Base-by-base conservation (phyloP, 2,329 filamentous ascomycete species). In the Paraphoma sp. region DNA sequence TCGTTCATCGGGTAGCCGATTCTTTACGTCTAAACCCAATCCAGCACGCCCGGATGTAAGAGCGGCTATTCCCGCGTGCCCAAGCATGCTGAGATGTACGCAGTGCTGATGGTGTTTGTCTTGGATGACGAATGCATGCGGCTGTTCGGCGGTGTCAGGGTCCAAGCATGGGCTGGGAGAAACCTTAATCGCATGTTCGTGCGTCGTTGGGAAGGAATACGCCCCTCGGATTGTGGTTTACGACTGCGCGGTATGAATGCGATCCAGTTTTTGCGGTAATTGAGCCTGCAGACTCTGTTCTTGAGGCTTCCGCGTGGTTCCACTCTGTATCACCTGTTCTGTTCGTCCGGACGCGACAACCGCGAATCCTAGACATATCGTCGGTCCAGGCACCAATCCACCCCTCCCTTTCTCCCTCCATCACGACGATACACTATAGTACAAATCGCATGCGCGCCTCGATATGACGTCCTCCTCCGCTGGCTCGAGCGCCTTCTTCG, bases 401-500 rank as follows among this genome's bases (percentile, higher is more conserved):
- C 47, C 45, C 36, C 49, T n/a, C n/a, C 50, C 45, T 49, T 51
- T 16, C 18, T 48, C 14, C 50, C 45, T 53, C 56, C 56, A 30
- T 41, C 51, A 29, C 23, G 23, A 23, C 23, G 3, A 5, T 23
- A n/a, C n/a, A n/a, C 23, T 5, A 3, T 23, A 3, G 23, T 23
- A 55, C 60, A 65, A n/a, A n/a, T 49, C 59, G 56, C 57, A 68
- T 71, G 66, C 54, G 51, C 58, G 57, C 51, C 54, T 48, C 31
- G 63, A 60, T 46, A 78, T 78, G 75, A 80, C 81, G 54, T 79
- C 84, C 64, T 87, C 87, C 59, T 87, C 92, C 33, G 85, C 93
- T 50, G 89, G 89, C 77, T 97, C 93, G 51, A 87, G 88, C 72
- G 82, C 94, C 71, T 96, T 97, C 78, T 87, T 91, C 63, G 76